Base-by-base conservation (phyloP, 2,329 filamentous ascomycete genomes). In the Rachicladosporium sp. region DNA sequence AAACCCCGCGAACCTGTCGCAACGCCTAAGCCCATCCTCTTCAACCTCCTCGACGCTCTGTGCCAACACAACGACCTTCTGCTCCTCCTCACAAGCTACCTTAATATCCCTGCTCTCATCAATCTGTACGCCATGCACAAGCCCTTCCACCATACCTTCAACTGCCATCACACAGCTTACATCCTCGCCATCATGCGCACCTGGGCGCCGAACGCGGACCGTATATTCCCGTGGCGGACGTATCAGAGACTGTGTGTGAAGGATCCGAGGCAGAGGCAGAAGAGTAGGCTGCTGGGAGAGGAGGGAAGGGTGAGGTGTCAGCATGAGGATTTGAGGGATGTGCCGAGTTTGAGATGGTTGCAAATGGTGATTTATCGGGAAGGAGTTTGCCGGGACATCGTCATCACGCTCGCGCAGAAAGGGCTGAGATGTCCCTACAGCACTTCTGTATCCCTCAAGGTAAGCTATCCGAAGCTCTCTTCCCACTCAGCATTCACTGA, bases 301-400 rank as follows among this genome's bases (percentile, higher is more conserved):
- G 38, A 46, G n/a, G 35, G 31, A 6, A 23, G 41, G 21, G 12
- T n/a, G 7, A 3, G n/a, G 4, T 34, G 37, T 13, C 21, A 38
- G 29, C 40, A 40, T 12, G 29, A 43, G 41, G 43, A 63, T 23
- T 55, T 67, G 21, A 75, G 69, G 35, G 59, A 59, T 13, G 69
- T 82, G 1, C 82, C 82, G 0, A 70, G 73, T 6, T 63, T 89
- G 35, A 65, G 66, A 33, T 91, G 81, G 71, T 65, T 85, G 5
- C 67, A 73, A 41, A 78, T 89, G 71, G 67, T 85, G 1, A 57
- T 74, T 45, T 71, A 66, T 43, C 69, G 79, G 8, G 64, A 80
- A 46, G 62, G 65, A 31, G 67, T 68, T 29, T 68, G 74, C 43
- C 62, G 69, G 19, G 73, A 82, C 48, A 82, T 86, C 46, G 55